Conservation (phyloP, 2,329 filamentous ascomycete genomes). For the Penicillium sp. region DNA sequence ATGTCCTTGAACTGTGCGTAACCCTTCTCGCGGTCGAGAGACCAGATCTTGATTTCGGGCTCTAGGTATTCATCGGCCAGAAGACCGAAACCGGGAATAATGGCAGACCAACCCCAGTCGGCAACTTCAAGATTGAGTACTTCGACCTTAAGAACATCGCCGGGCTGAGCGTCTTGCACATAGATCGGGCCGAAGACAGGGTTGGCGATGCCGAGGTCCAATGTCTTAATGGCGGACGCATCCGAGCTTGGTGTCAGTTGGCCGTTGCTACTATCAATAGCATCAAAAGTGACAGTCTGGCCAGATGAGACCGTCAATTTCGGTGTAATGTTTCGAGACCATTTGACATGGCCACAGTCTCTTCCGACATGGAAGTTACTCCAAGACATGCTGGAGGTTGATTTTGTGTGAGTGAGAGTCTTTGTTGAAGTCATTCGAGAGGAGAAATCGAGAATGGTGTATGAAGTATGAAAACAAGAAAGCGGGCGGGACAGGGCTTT, state of each 20-base stretch:
- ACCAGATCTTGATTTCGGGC: conserved; percentile 51
- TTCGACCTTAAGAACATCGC: conserved; percentile 54
- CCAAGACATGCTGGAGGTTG: conserved; percentile 20
- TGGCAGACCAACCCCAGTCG: conserved; percentile 55
- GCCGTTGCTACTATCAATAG: conserved; percentile 53
- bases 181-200: conserved; percentile 54
- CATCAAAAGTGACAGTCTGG: conserved; percentile 49
- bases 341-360: conserved; percentile 47
- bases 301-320: conserved; percentile 51
- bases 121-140: conserved; percentile 48
- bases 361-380: conserved; percentile 35
- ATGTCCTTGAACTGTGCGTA: conserved; percentile 51
- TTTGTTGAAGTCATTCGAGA: conserved; percentile 16
- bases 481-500: neutral
- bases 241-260: conserved; percentile 49
- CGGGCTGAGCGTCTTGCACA: conserved; percentile 50
- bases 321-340: conserved; percentile 49
- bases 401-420: conserved; percentile 8
- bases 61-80: conserved; percentile 50
- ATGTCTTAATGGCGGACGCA: conserved; percentile 39
- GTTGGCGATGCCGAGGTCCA: conserved; percentile 46
- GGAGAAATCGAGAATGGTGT: neutral
- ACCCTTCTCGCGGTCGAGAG: conserved; percentile 40
- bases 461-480: neutral
- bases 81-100: conserved; percentile 53